Base-by-base conservation (phyloP, 768 basidiomycete genomes). In the Lanmaoa rubissima region DNA sequence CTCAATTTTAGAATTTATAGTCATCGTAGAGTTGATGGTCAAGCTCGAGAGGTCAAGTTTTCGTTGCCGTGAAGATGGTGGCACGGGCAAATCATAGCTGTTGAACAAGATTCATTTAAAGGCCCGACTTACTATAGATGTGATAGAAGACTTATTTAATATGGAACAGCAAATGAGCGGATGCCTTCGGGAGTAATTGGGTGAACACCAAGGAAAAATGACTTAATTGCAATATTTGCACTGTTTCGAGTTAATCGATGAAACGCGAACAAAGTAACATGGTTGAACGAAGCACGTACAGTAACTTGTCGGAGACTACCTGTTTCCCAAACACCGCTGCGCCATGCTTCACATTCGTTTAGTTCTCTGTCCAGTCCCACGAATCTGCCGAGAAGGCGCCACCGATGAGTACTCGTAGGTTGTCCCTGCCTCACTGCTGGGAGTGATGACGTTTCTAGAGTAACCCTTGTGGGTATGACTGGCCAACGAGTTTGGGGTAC, bases 351-450 rank as follows among this genome's bases (percentile, higher is more conserved):
- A 39, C 5, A 36, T 49, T 38, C 36, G 48, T 39, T 49, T 49
- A 39, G 24, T 17, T 38, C 48, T 12, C 48, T 35, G 39, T n/a
- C 24, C 36, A n/a, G 10, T 28, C 48, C 48, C 48, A n/a, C 48
- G 17, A 36, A 76, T 76, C 6, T 28, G 28, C 28, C 28, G 28
- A 28, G 28, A 28, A 28, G 28, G 28, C 28, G 28, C 28, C 78
- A 17, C 76, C 72, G 12, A 71, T 71, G 5, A 61, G 61, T 46
- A 41, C 68, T 69, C 12, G 61, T 36, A 16, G 66, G 59, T 32
- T 64, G 64, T n/a, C n/a, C 52, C 64, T 21, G 55, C 38, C 13
- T 69, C 68, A 11, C 51, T 65, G 13, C 61, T 63, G 36, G 74
- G 68, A 47, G 63, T 68, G 9, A 40, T 28, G 4, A 52, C 55